Evolutionary conservation across 129 eudicot species (phyloP), one percentile per base, ranked within the genome.

Genomic region (Sambucus nigra): DNA sequence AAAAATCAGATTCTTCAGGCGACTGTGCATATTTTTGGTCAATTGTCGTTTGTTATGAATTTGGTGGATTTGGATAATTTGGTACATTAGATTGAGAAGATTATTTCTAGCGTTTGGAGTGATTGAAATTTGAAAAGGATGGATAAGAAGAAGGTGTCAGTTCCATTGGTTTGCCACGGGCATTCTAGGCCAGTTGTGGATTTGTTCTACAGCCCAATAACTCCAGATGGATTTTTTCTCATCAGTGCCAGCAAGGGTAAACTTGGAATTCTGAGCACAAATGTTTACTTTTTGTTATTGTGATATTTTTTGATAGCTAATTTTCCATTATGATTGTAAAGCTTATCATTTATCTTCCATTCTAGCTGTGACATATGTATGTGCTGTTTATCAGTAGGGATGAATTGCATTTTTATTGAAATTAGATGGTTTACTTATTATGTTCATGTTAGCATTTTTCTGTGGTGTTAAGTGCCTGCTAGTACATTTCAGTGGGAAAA

Each of bases 181-280:
- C 93, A 83, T 78, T 83, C 83, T 9, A 77, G 86, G 14, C 93
- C 93, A 1, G 93, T 75, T 19, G 93, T 82, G 25, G 86, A 82
- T 74, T 68, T 82, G 74, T 77, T 57, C 63, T 82, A 82, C 69
- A 82, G 91, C 46, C 82, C 85, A 25, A 42, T 82, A 12, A 82
- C 92, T 25, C 82, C 85, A 0, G 92, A 82, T 74, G 92, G 92
- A 9, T 82, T 70, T 47, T 82, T 82, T 25, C 85, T 82, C 7
- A 73, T 82, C 21, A 82, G 92, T 58, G 85, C 85, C 23, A 77
- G 92, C 82, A 82, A 82, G 46, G 92, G 92, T 82, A 71, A 49
- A 47, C 14, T 35, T 35, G 13, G 13, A n/a, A n/a, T 1, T 35
- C 13, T 35, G 42, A 7, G 42, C 9, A 29, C 13, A 35, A 3